These are phyloP conservation scores for Cryphonectria radicalis DNA, from an alignment of 2,329 filamentous ascomycete species.

Conservation along the genomic window DNA sequence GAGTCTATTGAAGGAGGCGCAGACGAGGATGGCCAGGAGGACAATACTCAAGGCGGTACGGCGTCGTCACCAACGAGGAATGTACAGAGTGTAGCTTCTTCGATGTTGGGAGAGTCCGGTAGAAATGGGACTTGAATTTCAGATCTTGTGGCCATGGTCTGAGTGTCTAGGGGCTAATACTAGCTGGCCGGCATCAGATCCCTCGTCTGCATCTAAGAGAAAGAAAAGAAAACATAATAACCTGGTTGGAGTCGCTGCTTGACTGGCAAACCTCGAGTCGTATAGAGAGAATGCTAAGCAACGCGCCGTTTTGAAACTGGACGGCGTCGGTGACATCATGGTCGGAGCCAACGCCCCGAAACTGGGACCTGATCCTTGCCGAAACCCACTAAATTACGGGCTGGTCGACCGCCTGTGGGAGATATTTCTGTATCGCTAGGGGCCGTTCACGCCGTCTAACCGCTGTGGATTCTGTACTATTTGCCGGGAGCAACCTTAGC, in stretches of 20 bases:
- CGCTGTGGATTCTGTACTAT: neutral
- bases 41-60: neutral
- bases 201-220: neutral
- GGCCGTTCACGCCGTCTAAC: neutral
- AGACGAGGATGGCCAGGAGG: neutral
- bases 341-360: neutral
- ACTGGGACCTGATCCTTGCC: neutral
- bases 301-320: neutral
- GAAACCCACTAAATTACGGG: neutral
- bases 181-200: neutral
- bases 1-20: neutral
- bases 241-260: neutral
- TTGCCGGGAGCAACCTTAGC: neutral
- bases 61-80: neutral
- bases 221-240: neutral
- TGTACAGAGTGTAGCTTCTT: neutral
- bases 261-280: neutral
- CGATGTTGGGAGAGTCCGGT: neutral
- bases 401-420: neutral
- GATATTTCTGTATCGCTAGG: neutral
- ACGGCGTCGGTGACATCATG: conserved; percentile 4
- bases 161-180: neutral
- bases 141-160: neutral
- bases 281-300: neutral
- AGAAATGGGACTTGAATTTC: neutral